These are phyloP conservation scores for Gamarada debralockiae DNA, from an alignment of 495 filamentous ascomycete species.

Conservation along the genomic window DNA sequence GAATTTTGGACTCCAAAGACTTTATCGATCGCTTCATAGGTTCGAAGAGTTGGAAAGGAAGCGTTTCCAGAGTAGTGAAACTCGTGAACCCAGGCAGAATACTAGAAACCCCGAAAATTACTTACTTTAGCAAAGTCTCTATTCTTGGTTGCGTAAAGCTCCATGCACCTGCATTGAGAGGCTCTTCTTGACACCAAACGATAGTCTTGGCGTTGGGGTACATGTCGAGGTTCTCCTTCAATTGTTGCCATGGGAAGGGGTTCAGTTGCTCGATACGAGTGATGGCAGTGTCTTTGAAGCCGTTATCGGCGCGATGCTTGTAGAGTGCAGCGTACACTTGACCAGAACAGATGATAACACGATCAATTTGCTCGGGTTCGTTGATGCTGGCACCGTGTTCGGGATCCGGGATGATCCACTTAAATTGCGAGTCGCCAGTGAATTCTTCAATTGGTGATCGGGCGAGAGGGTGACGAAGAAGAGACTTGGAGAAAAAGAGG, in stretches of 20 bases:
- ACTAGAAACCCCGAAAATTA: no score
- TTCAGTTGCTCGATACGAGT: conserved; percentile 96
- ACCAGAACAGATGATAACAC: conserved; percentile 89
- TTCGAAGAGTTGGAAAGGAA: no score
- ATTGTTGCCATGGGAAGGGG: conserved; percentile 97
- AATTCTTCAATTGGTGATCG: conserved; percentile 89
- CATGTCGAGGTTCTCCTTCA: conserved; percentile 89
- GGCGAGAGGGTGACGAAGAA: conserved; percentile 87
- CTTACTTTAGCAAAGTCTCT: conserved; percentile 80
- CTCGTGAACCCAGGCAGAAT: no score
- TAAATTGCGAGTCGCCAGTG: conserved; percentile 82
- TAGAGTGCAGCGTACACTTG: conserved; percentile 88
- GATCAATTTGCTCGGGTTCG: conserved; percentile 85
- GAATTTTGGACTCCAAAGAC: no score
- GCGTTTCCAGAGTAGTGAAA: no score
- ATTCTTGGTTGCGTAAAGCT: conserved; percentile 92
- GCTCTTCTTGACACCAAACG: conserved; percentile 96
- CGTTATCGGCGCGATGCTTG: conserved; percentile 84
- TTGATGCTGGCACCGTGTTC: conserved; percentile 70
- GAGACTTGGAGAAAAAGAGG: conserved; percentile 95
- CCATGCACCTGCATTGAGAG: conserved; percentile 94
- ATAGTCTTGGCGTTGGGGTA: conserved; percentile 97
- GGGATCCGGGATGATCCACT: conserved; percentile 89
- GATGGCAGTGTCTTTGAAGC: conserved; percentile 84
- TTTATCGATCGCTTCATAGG: no score